phyloP scores from a whole-genome alignment of 192 early-diverging fungal genomes.

The Chytriomyces hyalinus region DNA sequence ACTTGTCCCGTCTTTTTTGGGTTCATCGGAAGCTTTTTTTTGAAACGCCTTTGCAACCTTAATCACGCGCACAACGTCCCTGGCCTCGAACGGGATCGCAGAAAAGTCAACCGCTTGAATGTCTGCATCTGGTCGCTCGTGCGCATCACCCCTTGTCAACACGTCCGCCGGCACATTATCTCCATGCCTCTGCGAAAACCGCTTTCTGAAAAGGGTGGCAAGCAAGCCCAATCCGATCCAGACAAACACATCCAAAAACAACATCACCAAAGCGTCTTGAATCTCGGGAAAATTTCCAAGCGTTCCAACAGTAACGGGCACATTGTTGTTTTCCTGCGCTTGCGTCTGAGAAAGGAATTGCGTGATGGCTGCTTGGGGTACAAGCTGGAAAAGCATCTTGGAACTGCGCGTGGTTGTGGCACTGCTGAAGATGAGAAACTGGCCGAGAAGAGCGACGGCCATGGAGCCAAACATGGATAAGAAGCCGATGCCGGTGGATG shows the following conservation, averaged over 20 bases:
- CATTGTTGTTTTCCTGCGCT: background rate
- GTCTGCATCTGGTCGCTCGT: background rate
- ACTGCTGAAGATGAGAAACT: background rate
- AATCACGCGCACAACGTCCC: background rate
- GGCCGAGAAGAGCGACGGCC: background rate
- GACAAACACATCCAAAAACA: background rate
- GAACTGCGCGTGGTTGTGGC: background rate
- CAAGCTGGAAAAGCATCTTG: background rate
- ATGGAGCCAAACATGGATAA: background rate
- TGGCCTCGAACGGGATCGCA: background rate
- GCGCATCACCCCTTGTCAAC: background rate
- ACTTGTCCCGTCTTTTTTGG: background rate
- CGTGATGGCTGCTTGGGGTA: background rate
- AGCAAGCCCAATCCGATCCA: background rate
- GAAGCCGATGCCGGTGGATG: background rate
- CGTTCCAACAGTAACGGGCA: background rate
- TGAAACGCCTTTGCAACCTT: background rate
- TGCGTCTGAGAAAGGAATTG: background rate
- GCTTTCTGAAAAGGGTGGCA: background rate
- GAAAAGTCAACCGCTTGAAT: background rate
- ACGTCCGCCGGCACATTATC: background rate
- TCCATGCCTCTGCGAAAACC: background rate
- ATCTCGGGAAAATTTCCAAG: background rate
- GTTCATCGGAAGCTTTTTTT: background rate
- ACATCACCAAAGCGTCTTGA: background rate